A percentile compares a stretch with the other conserved stretches of the same genome.
Evolutionary conservation across 768 basidiomycete genomes (phyloP).

Genomic region (Russula brevipes): DNA sequence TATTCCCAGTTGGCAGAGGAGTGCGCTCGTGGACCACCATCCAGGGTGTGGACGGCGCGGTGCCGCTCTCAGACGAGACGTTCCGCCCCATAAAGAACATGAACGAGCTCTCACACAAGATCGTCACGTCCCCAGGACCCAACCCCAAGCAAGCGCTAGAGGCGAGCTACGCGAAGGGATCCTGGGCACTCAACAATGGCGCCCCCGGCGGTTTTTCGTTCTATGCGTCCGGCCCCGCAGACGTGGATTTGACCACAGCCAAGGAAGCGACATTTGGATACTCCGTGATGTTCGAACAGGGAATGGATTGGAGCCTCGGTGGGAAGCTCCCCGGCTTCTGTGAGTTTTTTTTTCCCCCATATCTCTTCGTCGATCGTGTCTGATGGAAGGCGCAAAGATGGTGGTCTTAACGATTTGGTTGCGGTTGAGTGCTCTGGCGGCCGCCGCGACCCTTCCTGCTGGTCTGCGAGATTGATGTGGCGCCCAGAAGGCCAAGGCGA

Average conservation of each 20-base stretch:
- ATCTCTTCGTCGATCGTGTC: neutral
- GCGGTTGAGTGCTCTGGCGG: conserved; percentile 62
- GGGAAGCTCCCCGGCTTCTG: conserved; percentile 73
- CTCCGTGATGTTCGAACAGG: conserved; percentile 57
- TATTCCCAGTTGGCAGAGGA: conserved; percentile 28
- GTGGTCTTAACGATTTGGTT: conserved; percentile 45
- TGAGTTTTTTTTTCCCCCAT: conserved; percentile 35
- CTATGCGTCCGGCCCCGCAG: conserved; percentile 56
- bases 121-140: conserved; percentile 28
- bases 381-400: conserved; percentile 36
- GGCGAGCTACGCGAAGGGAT: conserved; percentile 39
- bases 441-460: conserved; percentile 50
- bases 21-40: conserved; percentile 30
- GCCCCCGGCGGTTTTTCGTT: conserved; percentile 62
- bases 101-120: conserved; percentile 25
- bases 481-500: conserved; percentile 53
- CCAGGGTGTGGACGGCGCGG: conserved; percentile 19
- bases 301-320: conserved; percentile 49
- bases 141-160: conserved; percentile 26
- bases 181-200: conserved; percentile 44
- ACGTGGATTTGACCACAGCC: conserved; percentile 51
- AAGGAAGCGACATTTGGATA: conserved; percentile 62
- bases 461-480: conserved; percentile 70
- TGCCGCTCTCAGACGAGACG: conserved; percentile 30
- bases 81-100: conserved; percentile 28